phyloP scores from a whole-genome alignment of 2,329 filamentous ascomycete species.

The Leptographium procerum region DNA sequence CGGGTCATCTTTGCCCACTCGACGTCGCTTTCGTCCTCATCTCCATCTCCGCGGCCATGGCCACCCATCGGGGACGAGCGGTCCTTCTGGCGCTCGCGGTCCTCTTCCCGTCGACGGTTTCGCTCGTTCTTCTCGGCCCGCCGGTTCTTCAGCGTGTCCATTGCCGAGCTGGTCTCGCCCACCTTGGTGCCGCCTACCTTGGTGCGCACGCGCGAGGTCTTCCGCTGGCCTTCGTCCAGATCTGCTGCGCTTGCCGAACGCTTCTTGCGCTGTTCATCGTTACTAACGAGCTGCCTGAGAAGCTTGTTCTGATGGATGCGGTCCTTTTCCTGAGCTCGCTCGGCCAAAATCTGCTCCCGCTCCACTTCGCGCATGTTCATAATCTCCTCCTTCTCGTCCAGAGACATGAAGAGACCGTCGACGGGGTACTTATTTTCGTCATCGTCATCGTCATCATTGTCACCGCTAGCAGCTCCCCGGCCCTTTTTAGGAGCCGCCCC shows the following conservation, averaged over 20 bases:
- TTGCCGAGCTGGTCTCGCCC: constrained; percentile 57
- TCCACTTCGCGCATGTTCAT: constrained; percentile 82
- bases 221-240: constrained; percentile 64
- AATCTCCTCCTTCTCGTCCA: constrained; percentile 65
- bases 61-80: constrained; percentile 23
- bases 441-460: constrained; percentile 29
- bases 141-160: constrained; percentile 56
- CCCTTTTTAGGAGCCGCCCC: constrained; percentile 25
- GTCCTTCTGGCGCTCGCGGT: constrained; percentile 46
- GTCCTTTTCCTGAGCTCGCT: constrained; percentile 74
- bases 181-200: constrained; percentile 54
- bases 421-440: constrained; percentile 66
- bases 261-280: constrained; percentile 55
- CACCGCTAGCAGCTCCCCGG: neutral
- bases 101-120: constrained; percentile 50
- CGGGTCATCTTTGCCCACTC: constrained; percentile 55
- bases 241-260: constrained; percentile 73
- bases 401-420: constrained; percentile 72
- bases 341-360: constrained; percentile 79
- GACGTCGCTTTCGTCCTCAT: constrained; percentile 65
- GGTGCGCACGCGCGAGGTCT: constrained; percentile 61
- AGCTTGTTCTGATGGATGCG: constrained; percentile 71
- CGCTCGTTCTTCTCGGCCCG: constrained; percentile 55
- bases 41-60: constrained; percentile 32
- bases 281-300: constrained; percentile 64